These are phyloP conservation scores for Teratosphaeria destructans DNA, from an alignment of 2,329 filamentous ascomycete species.

Conservation along the genomic window DNA sequence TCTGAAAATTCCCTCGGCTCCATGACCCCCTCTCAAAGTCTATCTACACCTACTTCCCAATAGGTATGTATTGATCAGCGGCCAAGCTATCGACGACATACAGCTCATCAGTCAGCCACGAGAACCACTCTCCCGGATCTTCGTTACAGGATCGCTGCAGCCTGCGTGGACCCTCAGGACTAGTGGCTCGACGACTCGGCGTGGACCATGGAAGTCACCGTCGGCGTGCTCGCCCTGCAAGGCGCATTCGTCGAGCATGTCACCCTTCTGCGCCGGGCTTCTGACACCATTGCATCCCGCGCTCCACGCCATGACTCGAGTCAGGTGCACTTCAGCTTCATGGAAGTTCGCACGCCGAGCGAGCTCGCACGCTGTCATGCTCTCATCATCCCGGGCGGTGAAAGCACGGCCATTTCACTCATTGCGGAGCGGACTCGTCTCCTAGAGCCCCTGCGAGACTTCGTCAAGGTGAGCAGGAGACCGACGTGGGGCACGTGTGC, in stretches of 20 bases:
- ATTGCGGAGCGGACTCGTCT: conserved; percentile 73
- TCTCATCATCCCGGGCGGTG: conserved; percentile 83
- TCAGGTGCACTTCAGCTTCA: conserved; percentile 45
- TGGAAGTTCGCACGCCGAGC: conserved; percentile 66
- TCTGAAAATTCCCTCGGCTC: not conserved
- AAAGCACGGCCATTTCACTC: conserved; percentile 87
- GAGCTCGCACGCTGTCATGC: conserved; percentile 68
- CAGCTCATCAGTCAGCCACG: not conserved
- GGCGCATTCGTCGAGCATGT: conserved; percentile 89
- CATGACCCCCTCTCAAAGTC: not conserved
- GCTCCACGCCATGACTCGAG: conserved; percentile 24
- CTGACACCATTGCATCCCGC: not conserved
- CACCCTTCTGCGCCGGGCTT: conserved; percentile 58
- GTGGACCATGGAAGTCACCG: conserved; percentile 29
- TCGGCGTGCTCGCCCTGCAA: conserved; percentile 67
- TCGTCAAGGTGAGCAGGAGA: conserved; percentile 75
- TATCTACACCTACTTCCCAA: not conserved
- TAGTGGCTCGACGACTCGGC: not conserved
- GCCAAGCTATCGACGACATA: not conserved
- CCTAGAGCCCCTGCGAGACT: conserved; percentile 73
- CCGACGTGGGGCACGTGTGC: conserved; percentile 96
- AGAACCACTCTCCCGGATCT: not conserved
- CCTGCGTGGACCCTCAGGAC: not conserved
- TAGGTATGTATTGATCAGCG: not conserved
- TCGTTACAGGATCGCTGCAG: not conserved